phyloP scores from a whole-genome alignment of 495 filamentous ascomycete genomes.

The Lophiostoma macrostomum region DNA sequence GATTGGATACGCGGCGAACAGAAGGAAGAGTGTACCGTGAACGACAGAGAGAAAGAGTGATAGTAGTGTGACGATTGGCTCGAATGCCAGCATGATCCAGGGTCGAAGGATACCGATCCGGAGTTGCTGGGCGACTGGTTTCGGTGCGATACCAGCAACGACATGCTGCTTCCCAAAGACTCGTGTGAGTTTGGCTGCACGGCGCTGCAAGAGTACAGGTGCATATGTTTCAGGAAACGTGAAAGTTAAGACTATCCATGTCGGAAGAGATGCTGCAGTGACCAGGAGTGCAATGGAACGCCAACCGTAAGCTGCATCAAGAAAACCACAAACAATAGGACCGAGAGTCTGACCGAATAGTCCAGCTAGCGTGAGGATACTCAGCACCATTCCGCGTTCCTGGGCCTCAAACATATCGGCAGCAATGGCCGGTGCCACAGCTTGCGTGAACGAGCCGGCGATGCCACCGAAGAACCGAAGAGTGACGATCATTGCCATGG shows the following conservation, averaged over 20 bases:
- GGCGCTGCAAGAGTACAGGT: slow-evolving; percentile 33
- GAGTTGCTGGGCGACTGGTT: slow-evolving; percentile 24
- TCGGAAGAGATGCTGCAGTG: slow-evolving; percentile 1
- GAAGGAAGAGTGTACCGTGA: slow-evolving; percentile 39
- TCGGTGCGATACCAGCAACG: slow-evolving; percentile 25
- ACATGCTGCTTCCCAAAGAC: slow-evolving; percentile 36
- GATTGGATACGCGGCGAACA: slow-evolving; percentile 42
- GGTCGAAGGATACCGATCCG: slow-evolving; percentile 54
- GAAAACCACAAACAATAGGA: slow-evolving; percentile 55
- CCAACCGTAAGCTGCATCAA: slow-evolving; percentile 57
- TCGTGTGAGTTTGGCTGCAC: slow-evolving; percentile 31
- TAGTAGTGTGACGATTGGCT: slow-evolving; percentile 38
- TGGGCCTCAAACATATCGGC: slow-evolving; percentile 49
- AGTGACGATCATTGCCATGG: slow-evolving; percentile 50
- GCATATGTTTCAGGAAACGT: slow-evolving; percentile 40
- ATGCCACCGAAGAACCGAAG: slow-evolving; percentile 58
- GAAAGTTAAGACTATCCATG: slow-evolving; percentile 16
- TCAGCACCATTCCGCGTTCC: slow-evolving; percentile 50
- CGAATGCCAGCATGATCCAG: slow-evolving; percentile 37
- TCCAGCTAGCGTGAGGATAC: slow-evolving; percentile 49
- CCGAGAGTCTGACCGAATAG: slow-evolving; percentile 54
- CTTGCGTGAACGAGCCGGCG: slow-evolving; percentile 50
- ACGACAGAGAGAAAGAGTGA: slow-evolving; percentile 38
- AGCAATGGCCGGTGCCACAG: slow-evolving; percentile 54
- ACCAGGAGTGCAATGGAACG: slow-evolving; percentile 49